Percentiles rank a stretch among this genome's conserved stretches.
phyloP scores from a whole-genome alignment of 2,329 filamentous ascomycete species.

The Harringtonia lauricola region DNA sequence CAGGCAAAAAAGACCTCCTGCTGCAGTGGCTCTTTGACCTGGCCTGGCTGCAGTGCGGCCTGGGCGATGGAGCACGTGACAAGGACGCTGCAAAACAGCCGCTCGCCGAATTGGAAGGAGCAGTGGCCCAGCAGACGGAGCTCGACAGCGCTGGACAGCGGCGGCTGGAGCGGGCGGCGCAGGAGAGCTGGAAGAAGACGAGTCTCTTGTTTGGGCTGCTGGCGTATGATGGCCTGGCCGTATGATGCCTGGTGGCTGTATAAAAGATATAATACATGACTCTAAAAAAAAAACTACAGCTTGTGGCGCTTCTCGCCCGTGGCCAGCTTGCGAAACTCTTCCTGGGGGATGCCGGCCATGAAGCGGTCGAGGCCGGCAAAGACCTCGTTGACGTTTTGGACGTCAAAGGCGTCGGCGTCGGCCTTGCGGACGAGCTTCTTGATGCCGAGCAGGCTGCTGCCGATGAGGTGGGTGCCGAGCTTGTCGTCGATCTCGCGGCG shows the following conservation, averaged over 20 bases:
- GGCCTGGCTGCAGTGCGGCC: constrained; percentile 34
- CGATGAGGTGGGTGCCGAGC: constrained; percentile 68
- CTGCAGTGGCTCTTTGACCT: constrained; percentile 54
- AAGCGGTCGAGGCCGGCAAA: constrained; percentile 80
- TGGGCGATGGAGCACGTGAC: constrained; percentile 20
- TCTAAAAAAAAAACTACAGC: constrained; percentile 37
- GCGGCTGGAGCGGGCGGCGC: constrained; percentile 50
- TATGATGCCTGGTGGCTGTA: too few species aligned
- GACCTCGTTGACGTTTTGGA: constrained; percentile 72
- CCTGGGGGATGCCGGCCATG: constrained; percentile 67
- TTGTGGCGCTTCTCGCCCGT: constrained; percentile 91
- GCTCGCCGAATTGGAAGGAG: constrained; percentile 34
- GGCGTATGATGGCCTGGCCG: constrained; percentile 21
- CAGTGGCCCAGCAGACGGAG: constrained; percentile 28
- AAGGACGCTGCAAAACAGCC: constrained; percentile 14
- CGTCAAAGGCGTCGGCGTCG: constrained; percentile 61
- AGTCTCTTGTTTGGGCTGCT: constrained; percentile 73
- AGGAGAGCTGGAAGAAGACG: constrained; percentile 76
- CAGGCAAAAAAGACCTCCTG: constrained; percentile 30
- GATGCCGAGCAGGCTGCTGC: constrained; percentile 69
- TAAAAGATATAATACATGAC: constrained; percentile 3
- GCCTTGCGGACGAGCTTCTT: constrained; percentile 73
- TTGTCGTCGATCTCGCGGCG: constrained; percentile 70
- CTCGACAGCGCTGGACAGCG: constrained; percentile 29
- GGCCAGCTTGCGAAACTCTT: constrained; percentile 79